Percentiles rank a stretch among this genome's conserved stretches.
phyloP scores from a whole-genome alignment of 108 stramenopile species.

The Cylindrotheca closterium region DNA sequence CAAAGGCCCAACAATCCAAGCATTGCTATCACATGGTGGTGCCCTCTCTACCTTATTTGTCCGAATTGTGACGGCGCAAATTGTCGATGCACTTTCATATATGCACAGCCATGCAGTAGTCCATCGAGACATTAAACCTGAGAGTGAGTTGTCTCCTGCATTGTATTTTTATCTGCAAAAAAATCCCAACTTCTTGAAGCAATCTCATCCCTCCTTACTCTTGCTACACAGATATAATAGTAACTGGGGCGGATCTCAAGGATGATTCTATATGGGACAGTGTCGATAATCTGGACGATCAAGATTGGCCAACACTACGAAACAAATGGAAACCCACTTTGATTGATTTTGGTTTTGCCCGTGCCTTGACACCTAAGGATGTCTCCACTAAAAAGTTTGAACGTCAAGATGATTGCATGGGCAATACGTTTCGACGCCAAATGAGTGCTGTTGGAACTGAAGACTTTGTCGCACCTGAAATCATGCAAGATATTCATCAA shows the following conservation, averaged over 20 bases:
- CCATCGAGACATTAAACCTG: constrained; percentile 81
- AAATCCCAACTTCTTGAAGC: no score
- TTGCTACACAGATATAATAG: constrained; percentile 5
- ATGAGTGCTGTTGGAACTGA: constrained; percentile 63
- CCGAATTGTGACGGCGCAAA: constrained; percentile 56
- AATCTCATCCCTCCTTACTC: neutral
- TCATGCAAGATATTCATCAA: constrained; percentile 2
- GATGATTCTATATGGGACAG: constrained; percentile 25
- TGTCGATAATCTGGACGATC: constrained; percentile 4
- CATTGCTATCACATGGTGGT: constrained; percentile 54
- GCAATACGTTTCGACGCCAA: constrained; percentile 9
- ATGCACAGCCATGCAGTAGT: constrained; percentile 70
- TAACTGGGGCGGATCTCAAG: constrained; percentile 11
- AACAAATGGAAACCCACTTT: constrained; percentile 58
- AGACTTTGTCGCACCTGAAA: constrained; percentile 36
- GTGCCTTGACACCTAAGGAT: constrained; percentile 52
- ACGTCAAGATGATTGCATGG: constrained; percentile 1
- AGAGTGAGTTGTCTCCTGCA: constrained; percentile 44
- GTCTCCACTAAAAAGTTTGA: constrained; percentile 18
- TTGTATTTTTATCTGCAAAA: no score
- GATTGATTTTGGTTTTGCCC: constrained; percentile 82
- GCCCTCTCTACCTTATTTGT: constrained; percentile 51
- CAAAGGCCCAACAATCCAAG: constrained; percentile 51
- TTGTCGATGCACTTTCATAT: constrained; percentile 59
- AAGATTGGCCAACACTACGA: constrained; percentile 20